Percentiles rank a stretch among this genome's conserved stretches.
phyloP scores from a whole-genome alignment of 139 green algal genomes.

The Tetraselmis chui region DNA sequence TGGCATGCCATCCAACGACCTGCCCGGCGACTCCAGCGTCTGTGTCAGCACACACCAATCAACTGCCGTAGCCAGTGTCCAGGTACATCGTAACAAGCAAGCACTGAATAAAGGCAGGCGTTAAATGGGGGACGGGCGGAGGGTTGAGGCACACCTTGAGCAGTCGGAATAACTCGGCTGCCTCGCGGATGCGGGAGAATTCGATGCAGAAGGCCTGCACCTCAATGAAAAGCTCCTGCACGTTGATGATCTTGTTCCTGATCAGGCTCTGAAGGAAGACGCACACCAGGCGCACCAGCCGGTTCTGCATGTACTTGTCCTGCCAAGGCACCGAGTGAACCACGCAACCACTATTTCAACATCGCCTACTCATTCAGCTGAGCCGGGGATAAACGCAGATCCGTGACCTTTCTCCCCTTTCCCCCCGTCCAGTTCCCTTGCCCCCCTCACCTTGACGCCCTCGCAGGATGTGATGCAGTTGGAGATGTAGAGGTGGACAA shows the following conservation, averaged over 20 bases:
- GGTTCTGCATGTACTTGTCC: constrained; percentile 80
- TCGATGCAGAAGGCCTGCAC: constrained; percentile 87
- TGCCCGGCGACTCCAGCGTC: not conserved
- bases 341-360: too few relatives aligned
- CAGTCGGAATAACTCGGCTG: constrained; percentile 73
- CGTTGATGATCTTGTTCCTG: constrained; percentile 62
- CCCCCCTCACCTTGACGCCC: constrained; percentile 41
- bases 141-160: constrained; percentile 37
- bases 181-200: constrained; percentile 77
- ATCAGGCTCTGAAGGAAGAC: constrained; percentile 84
- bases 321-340: too few relatives aligned
- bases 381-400: too few relatives aligned
- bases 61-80: too few relatives aligned
- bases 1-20: not conserved
- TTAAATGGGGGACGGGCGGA: not conserved
- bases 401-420: too few relatives aligned
- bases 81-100: too few relatives aligned
- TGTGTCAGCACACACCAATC: not conserved
- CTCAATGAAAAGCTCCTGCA: constrained; percentile 59
- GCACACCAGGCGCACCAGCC: constrained; percentile 81
- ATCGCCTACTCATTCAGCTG: too few relatives aligned
- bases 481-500: constrained; percentile 81
- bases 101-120: too few relatives aligned
- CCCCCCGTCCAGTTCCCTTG: not conserved
- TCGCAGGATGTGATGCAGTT: constrained; percentile 78